Evolutionary conservation across 192 early-diverging fungal genomes (phyloP), one percentile per base, ranked within the genome.

Genomic region (Backusella mclennaniae): DNA sequence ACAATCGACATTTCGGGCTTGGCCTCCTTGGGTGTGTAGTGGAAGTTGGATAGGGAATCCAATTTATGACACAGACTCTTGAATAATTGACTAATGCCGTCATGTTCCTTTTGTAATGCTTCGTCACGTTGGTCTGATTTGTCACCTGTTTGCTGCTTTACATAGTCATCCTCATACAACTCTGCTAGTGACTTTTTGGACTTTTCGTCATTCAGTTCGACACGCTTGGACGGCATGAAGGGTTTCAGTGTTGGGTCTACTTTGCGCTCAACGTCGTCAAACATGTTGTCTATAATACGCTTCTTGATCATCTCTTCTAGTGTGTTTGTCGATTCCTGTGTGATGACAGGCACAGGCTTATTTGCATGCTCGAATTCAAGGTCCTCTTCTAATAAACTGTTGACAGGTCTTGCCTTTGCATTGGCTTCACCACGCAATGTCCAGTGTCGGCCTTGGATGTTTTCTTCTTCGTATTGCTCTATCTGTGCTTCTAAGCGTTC

Each of bases 311-410:
- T 79, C 69, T 98, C 97, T 79, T 98, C 97, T 14, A 99, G 87
- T 6, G 94, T 88, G 68, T 87, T 81, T 7, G 96, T 98, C 0
- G 85, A 82, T 81, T 98, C 96, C 80, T 96, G 93, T 2, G 98
- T 98, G 39, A 97, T 93, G 15, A 98, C 92, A 15, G 98, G 98
- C 0, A 96, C 95, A 2, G 98, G 95, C 84, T 97, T 98, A 46
- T 91, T 88, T 29, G 92, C 94, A 69, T 92, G 87, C 72, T 98
- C 97, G 82, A 96, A 93, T 49, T 97, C 96, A 12, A 99, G 81
- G 75, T 96, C 92, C 76, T 98, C 96, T 80, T 94, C 96, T 44
- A 99, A 84, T 66, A 99, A 86, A 80, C 95, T 96, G 86, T 99
- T 95, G 41, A 95, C 75, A 21, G 98, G 98, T 29, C 98, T 90